phyloP scores from a whole-genome alignment of 768 basidiomycete genomes.

The Agaricus subrufescens region DNA sequence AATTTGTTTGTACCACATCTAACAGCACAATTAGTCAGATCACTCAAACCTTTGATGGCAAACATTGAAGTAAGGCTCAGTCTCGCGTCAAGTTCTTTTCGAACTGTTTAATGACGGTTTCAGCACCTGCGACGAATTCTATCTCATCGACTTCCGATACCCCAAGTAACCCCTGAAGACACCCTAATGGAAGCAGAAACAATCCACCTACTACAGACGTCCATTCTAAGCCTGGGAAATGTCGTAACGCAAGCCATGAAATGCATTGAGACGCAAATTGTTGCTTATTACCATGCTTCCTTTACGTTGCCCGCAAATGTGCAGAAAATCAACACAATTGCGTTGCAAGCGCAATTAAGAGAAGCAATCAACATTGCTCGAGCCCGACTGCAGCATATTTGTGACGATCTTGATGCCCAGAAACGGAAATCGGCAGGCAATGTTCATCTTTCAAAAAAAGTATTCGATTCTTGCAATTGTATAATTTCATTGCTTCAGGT shows the following conservation, averaged over 20 bases:
- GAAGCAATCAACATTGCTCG: conserved; percentile 20
- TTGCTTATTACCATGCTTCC: conserved; percentile 23
- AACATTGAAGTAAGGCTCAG: conserved; percentile 27
- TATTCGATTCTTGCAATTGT: conserved; percentile 32
- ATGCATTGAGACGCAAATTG: conserved; percentile 26
- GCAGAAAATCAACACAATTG: conserved; percentile 8
- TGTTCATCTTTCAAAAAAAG: conserved; percentile 21
- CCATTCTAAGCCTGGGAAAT: conserved; percentile 28
- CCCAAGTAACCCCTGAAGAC: conserved; percentile 5
- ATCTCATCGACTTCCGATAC: conserved; percentile 33
- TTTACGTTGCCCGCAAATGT: conserved; percentile 9
- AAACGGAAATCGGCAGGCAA: conserved; percentile 15
- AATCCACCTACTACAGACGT: conserved; percentile 18
- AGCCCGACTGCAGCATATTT: conserved; percentile 26
- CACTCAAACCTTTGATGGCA: conserved; percentile 36
- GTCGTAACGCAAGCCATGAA: conserved; percentile 30
- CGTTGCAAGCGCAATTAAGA: conserved; percentile 17
- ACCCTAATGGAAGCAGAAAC: conserved; percentile 9
- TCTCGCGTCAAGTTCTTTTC: background rate
- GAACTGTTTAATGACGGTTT: background rate
- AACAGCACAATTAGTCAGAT: conserved; percentile 24
- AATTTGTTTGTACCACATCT: background rate
- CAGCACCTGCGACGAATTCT: conserved; percentile 39
- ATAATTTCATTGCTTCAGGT: conserved; percentile 42
- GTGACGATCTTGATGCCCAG: conserved; percentile 24